Evolutionary conservation across 768 basidiomycete species (phyloP), one percentile per base, ranked within the genome.

Genomic region (Amanita pallidorosea): DNA sequence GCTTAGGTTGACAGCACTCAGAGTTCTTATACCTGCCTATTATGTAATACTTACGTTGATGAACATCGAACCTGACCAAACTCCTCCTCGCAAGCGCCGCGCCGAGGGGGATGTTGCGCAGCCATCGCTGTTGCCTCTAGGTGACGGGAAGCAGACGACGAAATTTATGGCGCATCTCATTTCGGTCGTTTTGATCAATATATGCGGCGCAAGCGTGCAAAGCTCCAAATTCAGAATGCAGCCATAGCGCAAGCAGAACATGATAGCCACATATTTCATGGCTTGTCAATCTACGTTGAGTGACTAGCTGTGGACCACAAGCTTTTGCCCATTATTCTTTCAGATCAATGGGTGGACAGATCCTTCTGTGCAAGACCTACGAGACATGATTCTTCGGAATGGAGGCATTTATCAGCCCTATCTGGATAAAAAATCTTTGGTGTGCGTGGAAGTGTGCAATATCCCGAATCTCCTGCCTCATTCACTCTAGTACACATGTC

Each of bases 181-280:
- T 97, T 94, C 62, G 92, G 89, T 12, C 80, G 79, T 1, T 89
- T 81, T 55, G 88, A 86, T 0, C 83, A 93, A 60, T 97, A 96
- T 61, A 91, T 96, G 89, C 66, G 73, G 2, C 74, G 92, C 53
- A 97, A 97, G 67, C 79, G 95, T 2, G 84, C 86, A 27, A 98
- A 98, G 64, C 64, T 98, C 45, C 88, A 87, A 57, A 80, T 90
- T 4, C 88, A 92, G 67, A 89, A 91, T 54, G 61, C 66, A 1
- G 65, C 68, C 20, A 60, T 76, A 48, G 46, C 51, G 49, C 48
- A n/a, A 18, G 62, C 46, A 18, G 57, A 55, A 2, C 55, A 57
- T 7, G 55, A 65, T 34, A 74, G 71, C 36, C 62, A 70, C 52
- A 77, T 96, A 33, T 90, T 98, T 57, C 66, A 72, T 27, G 88